phyloP scores from a whole-genome alignment of 75 land plant genomes.

The Adiantum capillusveneris region DNA sequence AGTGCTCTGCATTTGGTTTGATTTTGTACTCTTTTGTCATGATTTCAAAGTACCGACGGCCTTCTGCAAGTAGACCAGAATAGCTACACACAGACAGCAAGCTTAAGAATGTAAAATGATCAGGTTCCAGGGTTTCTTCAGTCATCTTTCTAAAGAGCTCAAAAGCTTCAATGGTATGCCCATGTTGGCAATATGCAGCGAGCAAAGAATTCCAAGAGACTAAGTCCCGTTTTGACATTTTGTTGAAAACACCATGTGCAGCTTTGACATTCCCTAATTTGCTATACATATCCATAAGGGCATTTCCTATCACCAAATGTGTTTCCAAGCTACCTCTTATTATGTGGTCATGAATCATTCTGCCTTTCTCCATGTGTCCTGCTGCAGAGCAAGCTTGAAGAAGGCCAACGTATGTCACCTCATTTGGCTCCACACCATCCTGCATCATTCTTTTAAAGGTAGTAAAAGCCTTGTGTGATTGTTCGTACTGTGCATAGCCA shows the following conservation, averaged over 20 bases:
- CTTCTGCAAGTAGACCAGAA: constrained; percentile 44
- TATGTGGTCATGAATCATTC: constrained; percentile 20
- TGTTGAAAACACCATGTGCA: constrained; percentile 37
- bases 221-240: constrained; percentile 28
- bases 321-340: constrained; percentile 15
- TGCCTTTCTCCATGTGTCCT: constrained; percentile 35
- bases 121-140: constrained; percentile 31
- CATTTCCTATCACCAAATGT: constrained; percentile 33
- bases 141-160: constrained; percentile 33
- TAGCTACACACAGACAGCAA: constrained; percentile 68
- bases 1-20: constrained; percentile 42
- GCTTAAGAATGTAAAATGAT: constrained; percentile 38
- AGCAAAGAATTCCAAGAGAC: constrained; percentile 58
- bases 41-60: constrained; percentile 26
- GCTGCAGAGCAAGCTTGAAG: constrained; percentile 38
- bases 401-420: constrained; percentile 39
- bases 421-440: constrained; percentile 25
- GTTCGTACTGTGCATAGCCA: constrained; percentile 41
- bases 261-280: constrained; percentile 40
- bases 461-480: constrained; percentile 34
- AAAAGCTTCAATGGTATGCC: constrained; percentile 28
- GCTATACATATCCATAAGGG: constrained; percentile 45
- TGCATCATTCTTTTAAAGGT: constrained; percentile 42
- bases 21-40: constrained; percentile 30
- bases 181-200: constrained; percentile 34